A percentile compares a stretch with the other conserved stretches of the same genome.
phyloP scores from a whole-genome alignment of 2,329 filamentous ascomycete species.

The Stenocarpella maydis region DNA sequence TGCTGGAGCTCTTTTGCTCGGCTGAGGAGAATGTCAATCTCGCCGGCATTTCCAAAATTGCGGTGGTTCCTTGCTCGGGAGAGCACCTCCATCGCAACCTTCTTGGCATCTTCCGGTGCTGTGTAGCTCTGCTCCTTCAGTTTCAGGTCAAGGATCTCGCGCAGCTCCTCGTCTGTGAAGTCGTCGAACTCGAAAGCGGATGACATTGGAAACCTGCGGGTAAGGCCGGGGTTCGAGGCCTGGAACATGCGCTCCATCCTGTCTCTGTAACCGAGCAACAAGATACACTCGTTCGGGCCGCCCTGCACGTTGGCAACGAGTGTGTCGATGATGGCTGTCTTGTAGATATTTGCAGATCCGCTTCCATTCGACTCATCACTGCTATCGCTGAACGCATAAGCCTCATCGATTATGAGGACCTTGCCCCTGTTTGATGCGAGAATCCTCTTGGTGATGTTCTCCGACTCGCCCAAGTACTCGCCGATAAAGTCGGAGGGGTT shows the following conservation, averaged over 20 bases:
- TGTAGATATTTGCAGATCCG: slow-evolving; percentile 50
- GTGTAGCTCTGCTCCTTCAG: slow-evolving; percentile 62
- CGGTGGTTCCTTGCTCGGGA: slow-evolving; percentile 66
- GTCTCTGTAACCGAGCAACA: slow-evolving; percentile 74
- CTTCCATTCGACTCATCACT: slow-evolving; percentile 44
- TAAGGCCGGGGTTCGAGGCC: slow-evolving; percentile 75
- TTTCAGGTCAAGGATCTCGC: slow-evolving; percentile 69
- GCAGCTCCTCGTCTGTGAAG: slow-evolving; percentile 66
- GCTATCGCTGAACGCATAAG: slow-evolving; percentile 68
- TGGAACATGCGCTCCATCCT: slow-evolving; percentile 77
- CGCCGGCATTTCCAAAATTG: slow-evolving; percentile 77
- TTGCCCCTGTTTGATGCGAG: slow-evolving; percentile 73
- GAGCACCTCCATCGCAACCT: slow-evolving; percentile 66
- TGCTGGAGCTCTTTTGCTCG: slow-evolving; percentile 57
- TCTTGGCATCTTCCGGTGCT: slow-evolving; percentile 59
- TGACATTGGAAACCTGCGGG: slow-evolving; percentile 69
- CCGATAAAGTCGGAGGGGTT: slow-evolving; percentile 80
- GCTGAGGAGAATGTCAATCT: slow-evolving; percentile 73
- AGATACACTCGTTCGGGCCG: slow-evolving; percentile 73
- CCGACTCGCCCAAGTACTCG: slow-evolving; percentile 68
- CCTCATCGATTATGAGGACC: slow-evolving; percentile 82
- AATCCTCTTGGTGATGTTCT: slow-evolving; percentile 76
- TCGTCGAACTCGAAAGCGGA: slow-evolving; percentile 76
- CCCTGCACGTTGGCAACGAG: slow-evolving; percentile 78
- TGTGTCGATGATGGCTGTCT: slow-evolving; percentile 73